Conservation (phyloP, 2,329 filamentous ascomycete species). For the Penicillium sp. region DNA sequence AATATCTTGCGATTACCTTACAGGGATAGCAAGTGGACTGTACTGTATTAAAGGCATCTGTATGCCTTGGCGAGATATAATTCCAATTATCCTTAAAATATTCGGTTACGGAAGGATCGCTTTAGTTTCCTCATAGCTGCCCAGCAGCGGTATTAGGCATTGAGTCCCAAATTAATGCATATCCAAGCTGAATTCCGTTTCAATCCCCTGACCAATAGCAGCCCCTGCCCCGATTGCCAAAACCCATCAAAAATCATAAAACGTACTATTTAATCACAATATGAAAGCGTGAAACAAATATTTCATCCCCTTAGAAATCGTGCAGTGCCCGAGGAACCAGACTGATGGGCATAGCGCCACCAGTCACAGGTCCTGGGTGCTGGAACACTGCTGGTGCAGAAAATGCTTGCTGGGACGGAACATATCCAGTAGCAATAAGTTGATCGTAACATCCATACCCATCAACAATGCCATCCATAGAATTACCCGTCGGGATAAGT, state of each 20-base stretch:
- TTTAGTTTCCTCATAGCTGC: neutral
- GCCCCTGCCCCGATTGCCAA: neutral
- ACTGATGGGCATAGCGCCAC: slow-evolving; percentile 28
- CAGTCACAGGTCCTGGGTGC: slow-evolving; percentile 18
- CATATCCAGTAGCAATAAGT: slow-evolving; percentile 27
- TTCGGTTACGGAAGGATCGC: too few species aligned
- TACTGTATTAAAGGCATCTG: too few species aligned
- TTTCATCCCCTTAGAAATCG: slow-evolving; percentile 21
- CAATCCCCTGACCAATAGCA: neutral
- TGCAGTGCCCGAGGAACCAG: slow-evolving; percentile 29
- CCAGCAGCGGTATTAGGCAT: neutral
- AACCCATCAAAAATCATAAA: neutral
- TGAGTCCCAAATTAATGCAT: neutral
- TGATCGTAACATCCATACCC: slow-evolving; percentile 31
- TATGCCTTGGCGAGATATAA: too few species aligned
- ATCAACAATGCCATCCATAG: slow-evolving; percentile 31
- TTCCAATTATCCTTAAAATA: too few species aligned
- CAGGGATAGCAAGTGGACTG: too few species aligned
- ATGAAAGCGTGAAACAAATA: neutral
- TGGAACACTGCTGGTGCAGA: slow-evolving; percentile 24
- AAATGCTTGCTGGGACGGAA: slow-evolving; percentile 18
- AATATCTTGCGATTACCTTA: too few species aligned
- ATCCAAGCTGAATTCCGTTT: neutral
- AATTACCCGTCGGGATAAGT: slow-evolving; percentile 21
- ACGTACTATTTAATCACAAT: neutral